These are phyloP conservation scores for Brassica cretica DNA, from an alignment of 345 rosid genomes.

Conservation along the genomic window DNA sequence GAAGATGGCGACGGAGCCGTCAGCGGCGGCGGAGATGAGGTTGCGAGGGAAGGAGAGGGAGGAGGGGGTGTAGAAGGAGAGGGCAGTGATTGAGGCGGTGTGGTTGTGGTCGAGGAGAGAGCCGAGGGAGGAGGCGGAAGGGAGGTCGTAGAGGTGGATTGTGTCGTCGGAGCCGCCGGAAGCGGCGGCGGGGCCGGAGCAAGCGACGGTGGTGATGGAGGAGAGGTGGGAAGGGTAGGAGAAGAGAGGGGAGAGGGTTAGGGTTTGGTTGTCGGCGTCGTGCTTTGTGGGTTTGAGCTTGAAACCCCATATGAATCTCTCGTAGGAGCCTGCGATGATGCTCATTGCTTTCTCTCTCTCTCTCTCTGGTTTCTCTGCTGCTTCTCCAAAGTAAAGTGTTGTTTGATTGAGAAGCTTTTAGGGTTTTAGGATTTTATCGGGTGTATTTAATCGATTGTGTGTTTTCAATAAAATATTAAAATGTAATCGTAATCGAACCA, in stretches of 20 bases:
- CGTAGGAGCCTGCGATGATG: conserved; percentile 87
- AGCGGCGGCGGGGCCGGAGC: conserved; percentile 78
- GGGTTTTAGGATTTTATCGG: conserved; percentile 32
- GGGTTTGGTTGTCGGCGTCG: conserved; percentile 38
- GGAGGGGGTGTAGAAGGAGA: conserved; percentile 75
- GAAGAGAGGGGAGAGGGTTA: conserved; percentile 67
- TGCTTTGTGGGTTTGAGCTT: conserved; percentile 59
- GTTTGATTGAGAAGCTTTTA: background rate
- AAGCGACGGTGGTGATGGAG: conserved; percentile 76
- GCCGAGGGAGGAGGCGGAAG: conserved; percentile 84
- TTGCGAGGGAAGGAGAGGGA: conserved; percentile 82
- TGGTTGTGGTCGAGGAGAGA: conserved; percentile 65
- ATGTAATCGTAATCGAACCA: background rate
- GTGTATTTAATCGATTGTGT: background rate
- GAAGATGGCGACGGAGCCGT: conserved; percentile 81
- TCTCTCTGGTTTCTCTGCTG: background rate
- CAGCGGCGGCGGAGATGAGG: conserved; percentile 76
- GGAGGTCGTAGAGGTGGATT: conserved; percentile 79
- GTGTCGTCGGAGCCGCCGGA: conserved; percentile 85
- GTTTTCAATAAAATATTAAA: background rate
- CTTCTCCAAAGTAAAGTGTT: background rate
- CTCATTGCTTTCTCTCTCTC: conserved; percentile 44
- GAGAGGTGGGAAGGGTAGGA: conserved; percentile 88
- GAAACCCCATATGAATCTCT: conserved; percentile 87
- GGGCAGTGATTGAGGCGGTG: conserved; percentile 69